Evolutionary conservation across 148 eudicot genomes (phyloP).

Genomic region (Chenopodium quinoa): DNA sequence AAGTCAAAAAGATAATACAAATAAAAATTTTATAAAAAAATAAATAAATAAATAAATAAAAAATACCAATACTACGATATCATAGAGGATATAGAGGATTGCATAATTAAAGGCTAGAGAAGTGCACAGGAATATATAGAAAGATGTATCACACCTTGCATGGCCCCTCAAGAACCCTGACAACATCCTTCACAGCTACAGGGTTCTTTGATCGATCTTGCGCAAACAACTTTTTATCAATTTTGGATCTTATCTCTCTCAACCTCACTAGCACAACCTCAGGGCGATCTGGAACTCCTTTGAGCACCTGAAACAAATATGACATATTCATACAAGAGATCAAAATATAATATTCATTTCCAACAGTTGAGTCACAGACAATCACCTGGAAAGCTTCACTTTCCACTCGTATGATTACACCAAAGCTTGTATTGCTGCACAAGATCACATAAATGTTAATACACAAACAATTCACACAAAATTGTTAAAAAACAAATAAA

Average conservation of each 20-base stretch:
- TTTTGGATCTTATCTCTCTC: slow-evolving; percentile 84
- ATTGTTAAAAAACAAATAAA: no score
- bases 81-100: neutral
- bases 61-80: neutral
- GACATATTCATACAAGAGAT: slow-evolving; percentile 15
- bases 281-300: slow-evolving; percentile 90
- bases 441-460: neutral
- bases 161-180: slow-evolving; percentile 75
- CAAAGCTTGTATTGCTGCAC: slow-evolving; percentile 85
- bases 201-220: slow-evolving; percentile 73
- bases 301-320: slow-evolving; percentile 60
- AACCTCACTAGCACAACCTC: slow-evolving; percentile 82
- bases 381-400: slow-evolving; percentile 97
- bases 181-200: slow-evolving; percentile 84
- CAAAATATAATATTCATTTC: slow-evolving; percentile 13
- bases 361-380: neutral
- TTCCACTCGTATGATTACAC: slow-evolving; percentile 95
- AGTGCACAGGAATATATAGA: neutral
- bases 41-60: no score
- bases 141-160: slow-evolving; percentile 47
- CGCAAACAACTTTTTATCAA: slow-evolving; percentile 55
- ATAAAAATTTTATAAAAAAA: no score
- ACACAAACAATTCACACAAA: neutral
- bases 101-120: neutral
- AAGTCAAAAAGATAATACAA: slow-evolving; percentile 12